Conservation (phyloP, 495 filamentous ascomycete species). For the Daldinia vernicosa region DNA sequence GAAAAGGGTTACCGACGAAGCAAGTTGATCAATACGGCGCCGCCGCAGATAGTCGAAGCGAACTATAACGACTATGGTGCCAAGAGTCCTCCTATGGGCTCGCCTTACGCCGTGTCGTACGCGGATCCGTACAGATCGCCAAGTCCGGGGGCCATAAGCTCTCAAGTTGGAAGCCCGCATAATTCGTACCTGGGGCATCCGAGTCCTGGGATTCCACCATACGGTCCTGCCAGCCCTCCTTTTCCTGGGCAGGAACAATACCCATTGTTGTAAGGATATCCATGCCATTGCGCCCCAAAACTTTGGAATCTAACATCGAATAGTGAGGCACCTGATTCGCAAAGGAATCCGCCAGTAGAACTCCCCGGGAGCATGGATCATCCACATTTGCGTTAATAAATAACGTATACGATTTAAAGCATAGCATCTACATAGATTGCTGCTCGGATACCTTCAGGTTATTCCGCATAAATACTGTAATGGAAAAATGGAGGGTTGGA, state of each 20-base stretch:
- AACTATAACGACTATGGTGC: slow-evolving; percentile 31
- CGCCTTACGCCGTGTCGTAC: slow-evolving; percentile 12
- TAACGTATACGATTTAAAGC: background rate
- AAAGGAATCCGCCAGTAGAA: slow-evolving; percentile 14
- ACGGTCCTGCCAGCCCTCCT: background rate
- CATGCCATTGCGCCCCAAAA: background rate
- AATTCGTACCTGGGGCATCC: slow-evolving; percentile 19
- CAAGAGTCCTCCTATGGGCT: slow-evolving; percentile 45
- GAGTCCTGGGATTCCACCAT: slow-evolving; percentile 11
- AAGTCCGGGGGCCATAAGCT: slow-evolving; percentile 5
- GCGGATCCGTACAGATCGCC: slow-evolving; percentile 15
- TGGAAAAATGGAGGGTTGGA: background rate
- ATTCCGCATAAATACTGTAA: background rate
- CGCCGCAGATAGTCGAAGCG: slow-evolving; percentile 36
- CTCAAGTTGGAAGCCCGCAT: slow-evolving; percentile 19
- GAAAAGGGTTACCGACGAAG: slow-evolving; percentile 42
- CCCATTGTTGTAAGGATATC: slow-evolving; percentile 4
- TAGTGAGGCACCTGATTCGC: slow-evolving; percentile 22
- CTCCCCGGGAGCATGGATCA: slow-evolving; percentile 9
- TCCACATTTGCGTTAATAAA: background rate
- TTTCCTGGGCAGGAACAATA: slow-evolving; percentile 9
- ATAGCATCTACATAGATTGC: background rate
- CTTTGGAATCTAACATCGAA: slow-evolving; percentile 1
- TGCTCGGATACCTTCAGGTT: background rate
- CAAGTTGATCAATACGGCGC: background rate